These are phyloP conservation scores for Aspergillus incahuasiensis DNA, from an alignment of 495 filamentous ascomycete genomes.

Conservation along the genomic window DNA sequence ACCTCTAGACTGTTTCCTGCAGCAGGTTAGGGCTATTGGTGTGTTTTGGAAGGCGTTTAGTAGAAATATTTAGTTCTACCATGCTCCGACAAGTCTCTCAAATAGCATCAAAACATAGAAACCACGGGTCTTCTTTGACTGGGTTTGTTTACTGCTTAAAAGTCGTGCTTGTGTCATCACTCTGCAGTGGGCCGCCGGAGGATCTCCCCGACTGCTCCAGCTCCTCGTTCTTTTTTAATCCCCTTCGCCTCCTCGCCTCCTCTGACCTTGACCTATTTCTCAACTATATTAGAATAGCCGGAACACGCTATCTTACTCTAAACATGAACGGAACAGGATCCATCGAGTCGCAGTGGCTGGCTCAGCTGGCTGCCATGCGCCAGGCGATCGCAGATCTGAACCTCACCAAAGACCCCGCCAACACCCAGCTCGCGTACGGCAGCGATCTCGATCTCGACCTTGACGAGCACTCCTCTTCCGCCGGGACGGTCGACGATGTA, in stretches of 20 bases:
- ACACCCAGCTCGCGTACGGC: conserved; percentile 43
- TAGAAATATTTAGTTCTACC: too few species aligned
- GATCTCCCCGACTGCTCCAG: background rate
- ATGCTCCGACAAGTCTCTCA: too few species aligned
- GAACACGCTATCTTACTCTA: background rate
- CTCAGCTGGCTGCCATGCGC: conserved; percentile 66
- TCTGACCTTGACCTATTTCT: background rate
- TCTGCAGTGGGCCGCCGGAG: background rate
- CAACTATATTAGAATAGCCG: too few species aligned
- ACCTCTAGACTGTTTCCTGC: too few species aligned
- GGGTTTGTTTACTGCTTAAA: too few species aligned
- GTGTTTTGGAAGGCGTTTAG: too few species aligned
- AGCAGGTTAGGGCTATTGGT: too few species aligned
- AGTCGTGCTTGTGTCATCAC: too few species aligned
- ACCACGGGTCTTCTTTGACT: too few species aligned
- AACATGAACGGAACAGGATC: conserved; percentile 30
- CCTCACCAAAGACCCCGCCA: conserved; percentile 44
- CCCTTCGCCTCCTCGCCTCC: background rate
- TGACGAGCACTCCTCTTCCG: conserved; percentile 57
- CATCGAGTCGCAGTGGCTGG: conserved; percentile 64
- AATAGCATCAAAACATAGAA: too few species aligned
- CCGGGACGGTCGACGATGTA: conserved; percentile 67
- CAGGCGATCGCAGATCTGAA: conserved; percentile 67
- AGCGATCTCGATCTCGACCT: conserved; percentile 56
- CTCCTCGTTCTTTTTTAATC: background rate